Evolutionary conservation across 2,329 filamentous ascomycete genomes (phyloP), one percentile per base, ranked within the genome.

Genomic region (Orbilia ellipsospora): DNA sequence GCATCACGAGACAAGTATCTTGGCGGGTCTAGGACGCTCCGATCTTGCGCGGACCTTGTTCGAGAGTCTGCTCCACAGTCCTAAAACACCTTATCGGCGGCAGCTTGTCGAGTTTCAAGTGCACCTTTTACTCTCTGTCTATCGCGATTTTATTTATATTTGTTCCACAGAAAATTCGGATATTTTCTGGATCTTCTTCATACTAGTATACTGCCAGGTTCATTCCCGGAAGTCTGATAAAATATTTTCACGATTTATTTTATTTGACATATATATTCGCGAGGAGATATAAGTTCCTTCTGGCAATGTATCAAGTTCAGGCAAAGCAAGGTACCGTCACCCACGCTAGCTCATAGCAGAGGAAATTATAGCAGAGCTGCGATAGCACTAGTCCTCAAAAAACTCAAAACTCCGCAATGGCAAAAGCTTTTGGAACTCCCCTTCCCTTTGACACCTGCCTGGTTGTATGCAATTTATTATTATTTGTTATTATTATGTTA

Each of bases 301-400:
- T 57, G 59, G 36, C 50, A 57, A 45, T 57, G 66, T 57, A 59
- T 51, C 28, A 28, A 18, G 45, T 63, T 57, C 66, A 70, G 56
- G 57, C 26, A 36, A 36, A 36, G 57, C 57, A 70, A 70, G 66
- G 66, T 69, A 69, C 66, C 48, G 31, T 48, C 45, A 57, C 57
- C 50, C 26, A 26, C 15, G 50, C 20, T 62, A 59, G 69, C 40
- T 42, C 69, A 54, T 73, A 73, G 56, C 57, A 67, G 45, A 66
- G 69, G 56, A 55, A 67, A 60, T 50, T 73, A 73, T 73, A 67
- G 69, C 69, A 73, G 69, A 73, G 57, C 62, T 55, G 61, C 61
- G 20, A 65, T 51, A 54, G 10, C 31, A 36, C 31, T 55, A 51
- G 55, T 42, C 10, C 55, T 45, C 12, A 23, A 18, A 16, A n/a